These are phyloP conservation scores for Colletotrichum salicis DNA, from an alignment of 2,329 filamentous ascomycete species.

Conservation along the genomic window DNA sequence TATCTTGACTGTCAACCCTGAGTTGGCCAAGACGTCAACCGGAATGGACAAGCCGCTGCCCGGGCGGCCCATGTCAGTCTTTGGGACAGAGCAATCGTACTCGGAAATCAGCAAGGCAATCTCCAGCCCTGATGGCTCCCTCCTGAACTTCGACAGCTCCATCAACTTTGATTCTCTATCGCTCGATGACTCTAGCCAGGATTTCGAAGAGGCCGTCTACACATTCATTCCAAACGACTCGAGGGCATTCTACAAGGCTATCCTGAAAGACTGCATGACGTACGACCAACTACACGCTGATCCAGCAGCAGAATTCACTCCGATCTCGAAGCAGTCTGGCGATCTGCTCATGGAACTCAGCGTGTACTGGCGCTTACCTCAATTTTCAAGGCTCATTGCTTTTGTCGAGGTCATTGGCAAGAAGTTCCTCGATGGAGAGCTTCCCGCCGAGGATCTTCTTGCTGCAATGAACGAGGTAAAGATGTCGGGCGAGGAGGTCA, in stretches of 20 bases:
- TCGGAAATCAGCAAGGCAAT: constrained; percentile 64
- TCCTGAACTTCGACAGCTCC: constrained; percentile 70
- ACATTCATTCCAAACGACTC: constrained; percentile 91
- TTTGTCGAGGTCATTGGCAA: constrained; percentile 87
- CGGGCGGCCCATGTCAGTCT: constrained; percentile 59
- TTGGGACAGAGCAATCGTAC: constrained; percentile 61
- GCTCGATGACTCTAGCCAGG: constrained; percentile 64
- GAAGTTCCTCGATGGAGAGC: constrained; percentile 86
- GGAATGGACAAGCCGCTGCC: constrained; percentile 46
- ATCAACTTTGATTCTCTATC: constrained; percentile 75
- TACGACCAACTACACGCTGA: constrained; percentile 70
- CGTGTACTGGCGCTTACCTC: constrained; percentile 88
- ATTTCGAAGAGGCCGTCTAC: constrained; percentile 75
- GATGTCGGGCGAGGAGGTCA: constrained; percentile 72
- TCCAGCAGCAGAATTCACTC: constrained; percentile 58
- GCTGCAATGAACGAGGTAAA: constrained; percentile 86
- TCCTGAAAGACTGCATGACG: constrained; percentile 80
- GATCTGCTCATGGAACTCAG: constrained; percentile 88
- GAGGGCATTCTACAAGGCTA: constrained; percentile 82
- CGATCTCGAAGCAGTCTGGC: constrained; percentile 80
- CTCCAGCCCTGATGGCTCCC: constrained; percentile 56
- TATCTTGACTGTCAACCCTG: constrained; percentile 86
- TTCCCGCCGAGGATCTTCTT: constrained; percentile 84
- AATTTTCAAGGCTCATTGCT: constrained; percentile 80
- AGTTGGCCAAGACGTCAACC: constrained; percentile 82